A percentile compares a stretch with the other conserved stretches of the same genome.
Evolutionary conservation across 345 rosid genomes (phyloP).

Genomic region (Eucalyptus regnans): DNA sequence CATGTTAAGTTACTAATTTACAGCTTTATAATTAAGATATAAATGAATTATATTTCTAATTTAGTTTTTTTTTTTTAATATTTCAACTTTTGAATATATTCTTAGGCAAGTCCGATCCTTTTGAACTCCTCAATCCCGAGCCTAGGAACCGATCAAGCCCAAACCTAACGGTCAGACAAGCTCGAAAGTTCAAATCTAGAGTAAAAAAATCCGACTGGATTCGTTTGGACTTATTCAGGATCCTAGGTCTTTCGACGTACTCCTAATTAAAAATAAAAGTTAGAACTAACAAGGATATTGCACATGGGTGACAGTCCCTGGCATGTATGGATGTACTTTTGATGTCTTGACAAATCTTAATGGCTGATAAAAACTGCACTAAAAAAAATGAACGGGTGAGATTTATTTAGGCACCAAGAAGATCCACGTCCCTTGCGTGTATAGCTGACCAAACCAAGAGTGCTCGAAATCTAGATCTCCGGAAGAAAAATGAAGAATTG

Average conservation of each 20-base stretch:
- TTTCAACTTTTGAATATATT: not conserved
- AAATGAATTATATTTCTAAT: not conserved
- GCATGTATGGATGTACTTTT: not conserved
- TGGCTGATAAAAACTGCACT: not conserved
- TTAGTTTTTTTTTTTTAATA: not conserved
- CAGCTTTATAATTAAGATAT: not conserved
- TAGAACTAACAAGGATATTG: not conserved
- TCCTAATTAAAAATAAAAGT: not conserved
- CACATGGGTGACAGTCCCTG: not conserved
- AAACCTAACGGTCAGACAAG: not conserved
- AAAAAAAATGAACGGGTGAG: not conserved
- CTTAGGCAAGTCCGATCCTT: not conserved
- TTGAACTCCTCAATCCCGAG: not conserved
- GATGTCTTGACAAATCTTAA: not conserved
- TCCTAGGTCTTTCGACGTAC: not conserved
- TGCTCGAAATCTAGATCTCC: not conserved
- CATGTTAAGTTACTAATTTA: not conserved
- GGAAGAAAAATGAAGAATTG: not conserved
- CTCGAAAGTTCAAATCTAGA: not conserved
- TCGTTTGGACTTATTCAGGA: not conserved
- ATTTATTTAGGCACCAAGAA: not conserved
- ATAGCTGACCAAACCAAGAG: not conserved
- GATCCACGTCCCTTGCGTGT: not conserved
- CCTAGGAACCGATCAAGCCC: not conserved
- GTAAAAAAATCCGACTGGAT: not conserved